These are phyloP conservation scores for Nectriaceae sp. DNA, from an alignment of 2,329 filamentous ascomycete species.

Conservation along the genomic window DNA sequence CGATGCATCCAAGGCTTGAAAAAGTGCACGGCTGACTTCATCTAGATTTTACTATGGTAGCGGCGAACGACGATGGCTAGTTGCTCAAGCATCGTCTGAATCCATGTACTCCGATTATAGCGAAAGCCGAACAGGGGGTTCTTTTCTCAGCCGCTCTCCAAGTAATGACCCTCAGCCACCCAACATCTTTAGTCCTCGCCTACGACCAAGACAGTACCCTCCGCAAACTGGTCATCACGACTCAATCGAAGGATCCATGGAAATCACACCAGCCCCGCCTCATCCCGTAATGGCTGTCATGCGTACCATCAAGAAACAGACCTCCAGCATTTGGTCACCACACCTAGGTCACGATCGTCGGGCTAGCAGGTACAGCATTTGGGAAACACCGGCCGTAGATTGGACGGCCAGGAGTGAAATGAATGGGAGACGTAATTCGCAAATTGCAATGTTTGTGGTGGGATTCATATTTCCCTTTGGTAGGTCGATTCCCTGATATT, in stretches of 20 bases:
- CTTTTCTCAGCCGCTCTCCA: slow-evolving; percentile 50
- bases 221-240: slow-evolving; percentile 6
- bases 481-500: slow-evolving; percentile 40
- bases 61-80: slow-evolving; percentile 58
- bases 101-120: slow-evolving; percentile 48
- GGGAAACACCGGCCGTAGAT: slow-evolving; percentile 72
- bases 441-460: slow-evolving; percentile 72
- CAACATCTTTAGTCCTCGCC: slow-evolving; percentile 47
- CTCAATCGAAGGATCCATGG: slow-evolving; percentile 41
- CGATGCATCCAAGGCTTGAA: background rate
- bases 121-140: slow-evolving; percentile 49
- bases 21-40: slow-evolving; percentile 12
- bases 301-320: slow-evolving; percentile 45
- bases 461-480: slow-evolving; percentile 78
- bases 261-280: slow-evolving; percentile 41
- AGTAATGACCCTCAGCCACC: slow-evolving; percentile 50
- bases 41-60: slow-evolving; percentile 69
- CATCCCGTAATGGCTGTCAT: slow-evolving; percentile 29
- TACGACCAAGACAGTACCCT: slow-evolving; percentile 41
- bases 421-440: slow-evolving; percentile 69
- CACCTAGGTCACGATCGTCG: slow-evolving; percentile 68
- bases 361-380: slow-evolving; percentile 60
- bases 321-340: slow-evolving; percentile 71
- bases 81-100: slow-evolving; percentile 45
- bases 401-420: slow-evolving; percentile 62